phyloP scores from a whole-genome alignment of 306 rosid genomes.

The Ochetophila trinervis region DNA sequence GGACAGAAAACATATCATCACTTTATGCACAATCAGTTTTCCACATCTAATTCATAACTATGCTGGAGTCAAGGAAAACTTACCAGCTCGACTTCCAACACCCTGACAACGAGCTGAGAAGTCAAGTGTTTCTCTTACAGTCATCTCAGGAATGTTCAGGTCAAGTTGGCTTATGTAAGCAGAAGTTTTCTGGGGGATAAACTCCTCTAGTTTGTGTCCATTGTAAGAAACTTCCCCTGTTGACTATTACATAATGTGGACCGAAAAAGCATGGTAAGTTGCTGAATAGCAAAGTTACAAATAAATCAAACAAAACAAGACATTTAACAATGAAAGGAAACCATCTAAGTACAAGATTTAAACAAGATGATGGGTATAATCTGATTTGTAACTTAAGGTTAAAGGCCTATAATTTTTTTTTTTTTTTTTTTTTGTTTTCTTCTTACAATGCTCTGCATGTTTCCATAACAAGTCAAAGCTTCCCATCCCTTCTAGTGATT shows the following conservation, averaged over 20 bases:
- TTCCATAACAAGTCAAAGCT: no score
- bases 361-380: no score
- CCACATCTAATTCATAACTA: not conserved
- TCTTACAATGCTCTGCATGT: no score
- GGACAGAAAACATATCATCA: conserved; percentile 7
- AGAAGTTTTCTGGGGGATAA: conserved; percentile 61
- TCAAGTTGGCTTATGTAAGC: conserved; percentile 76
- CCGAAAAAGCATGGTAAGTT: not conserved
- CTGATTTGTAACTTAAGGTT: no score
- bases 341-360: no score
- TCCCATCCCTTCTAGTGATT: no score
- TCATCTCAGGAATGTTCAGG: conserved; percentile 62
- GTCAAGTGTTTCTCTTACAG: conserved; percentile 78
- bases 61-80: conserved; percentile 14
- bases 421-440: no score
- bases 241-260: conserved; percentile 27
- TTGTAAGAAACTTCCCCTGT: conserved; percentile 56
- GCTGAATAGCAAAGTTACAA: not conserved
- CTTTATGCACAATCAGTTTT: not conserved
- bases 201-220: conserved; percentile 51
- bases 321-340: no score
- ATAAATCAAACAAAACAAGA: not conserved
- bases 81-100: conserved; percentile 61
- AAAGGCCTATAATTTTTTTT: no score
- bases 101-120: conserved; percentile 79